These are phyloP conservation scores for Herpetospermum pedunculosum DNA, from an alignment of 306 rosid species.

Conservation along the genomic window DNA sequence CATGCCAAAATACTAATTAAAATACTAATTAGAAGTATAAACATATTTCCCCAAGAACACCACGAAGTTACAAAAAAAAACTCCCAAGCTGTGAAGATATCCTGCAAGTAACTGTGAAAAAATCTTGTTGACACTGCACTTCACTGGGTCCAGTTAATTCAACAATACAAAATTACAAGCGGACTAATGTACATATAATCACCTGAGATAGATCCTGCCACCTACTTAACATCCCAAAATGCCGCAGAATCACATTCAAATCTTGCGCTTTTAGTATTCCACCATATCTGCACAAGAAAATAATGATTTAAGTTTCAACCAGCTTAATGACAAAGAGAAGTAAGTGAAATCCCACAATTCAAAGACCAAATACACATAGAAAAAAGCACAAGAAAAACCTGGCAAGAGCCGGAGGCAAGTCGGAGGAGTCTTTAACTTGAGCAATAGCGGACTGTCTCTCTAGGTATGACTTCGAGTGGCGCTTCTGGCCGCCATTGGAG, in stretches of 20 bases:
- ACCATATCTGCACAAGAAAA: conserved; percentile 36
- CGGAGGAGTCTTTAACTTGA: conserved; percentile 42
- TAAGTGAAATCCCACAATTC: neutral
- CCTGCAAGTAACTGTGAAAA: neutral
- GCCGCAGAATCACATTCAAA: conserved; percentile 51
- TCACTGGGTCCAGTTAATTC: neutral
- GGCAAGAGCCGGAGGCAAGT: conserved; percentile 41
- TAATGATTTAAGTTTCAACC: no score
- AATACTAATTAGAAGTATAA: neutral
- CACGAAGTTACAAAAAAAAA: neutral
- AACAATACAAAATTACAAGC: neutral
- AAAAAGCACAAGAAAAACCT: conserved; percentile 26
- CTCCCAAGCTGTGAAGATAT: neutral
- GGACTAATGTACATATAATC: conserved; percentile 2
- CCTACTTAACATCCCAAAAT: conserved; percentile 42
- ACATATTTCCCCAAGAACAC: neutral
- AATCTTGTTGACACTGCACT: neutral
- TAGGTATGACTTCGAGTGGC: conserved; percentile 23
- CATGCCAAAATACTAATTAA: no score
- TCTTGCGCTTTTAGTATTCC: conserved; percentile 53
- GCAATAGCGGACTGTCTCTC: conserved; percentile 37
- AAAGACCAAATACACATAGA: neutral
- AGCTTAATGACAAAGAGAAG: neutral
- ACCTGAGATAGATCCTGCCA: conserved; percentile 62
- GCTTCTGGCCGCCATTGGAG: conserved; percentile 16